These are phyloP conservation scores for Tarenaya hassleriana DNA, from an alignment of 345 rosid species.

Conservation along the genomic window DNA sequence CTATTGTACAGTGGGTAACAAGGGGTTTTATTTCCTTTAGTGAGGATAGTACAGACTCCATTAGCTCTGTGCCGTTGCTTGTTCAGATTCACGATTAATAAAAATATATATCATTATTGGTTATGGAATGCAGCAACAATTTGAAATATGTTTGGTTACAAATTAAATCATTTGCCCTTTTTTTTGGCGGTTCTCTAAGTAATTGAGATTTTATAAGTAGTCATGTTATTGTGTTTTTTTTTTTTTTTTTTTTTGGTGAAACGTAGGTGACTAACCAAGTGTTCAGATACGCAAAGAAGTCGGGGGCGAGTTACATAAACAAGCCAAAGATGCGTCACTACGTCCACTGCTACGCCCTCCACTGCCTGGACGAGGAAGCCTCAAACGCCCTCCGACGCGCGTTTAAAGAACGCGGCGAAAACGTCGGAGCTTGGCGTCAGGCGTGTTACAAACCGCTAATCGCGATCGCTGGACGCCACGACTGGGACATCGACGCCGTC, in stretches of 20 bases:
- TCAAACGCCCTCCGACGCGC: constrained; percentile 69
- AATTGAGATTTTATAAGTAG: neutral
- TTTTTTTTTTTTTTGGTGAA: no score
- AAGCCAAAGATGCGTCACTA: constrained; percentile 99
- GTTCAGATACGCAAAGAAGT: constrained; percentile 84
- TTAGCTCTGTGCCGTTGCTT: constrained; percentile 31
- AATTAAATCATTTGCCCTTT: no score
- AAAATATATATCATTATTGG: neutral
- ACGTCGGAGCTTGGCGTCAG: constrained; percentile 97
- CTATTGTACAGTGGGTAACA: constrained; percentile 24
- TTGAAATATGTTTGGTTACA: no score
- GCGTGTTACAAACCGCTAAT: constrained; percentile 94
- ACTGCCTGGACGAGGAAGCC: constrained; percentile 81
- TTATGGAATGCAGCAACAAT: no score
- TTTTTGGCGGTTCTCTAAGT: no score
- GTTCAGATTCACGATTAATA: constrained; percentile 23
- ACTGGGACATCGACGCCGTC: constrained; percentile 93
- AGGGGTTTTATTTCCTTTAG: constrained; percentile 15
- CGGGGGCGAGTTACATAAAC: constrained; percentile 95
- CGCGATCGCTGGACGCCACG: constrained; percentile 68
- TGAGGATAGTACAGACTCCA: constrained; percentile 30
- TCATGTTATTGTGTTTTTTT: neutral
- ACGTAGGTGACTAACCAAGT: constrained; percentile 91
- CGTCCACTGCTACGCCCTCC: constrained; percentile 95
- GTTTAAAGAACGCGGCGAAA: constrained; percentile 91